Base-by-base conservation (phyloP, 768 basidiomycete species). In the Asterophora lycoperdoides region DNA sequence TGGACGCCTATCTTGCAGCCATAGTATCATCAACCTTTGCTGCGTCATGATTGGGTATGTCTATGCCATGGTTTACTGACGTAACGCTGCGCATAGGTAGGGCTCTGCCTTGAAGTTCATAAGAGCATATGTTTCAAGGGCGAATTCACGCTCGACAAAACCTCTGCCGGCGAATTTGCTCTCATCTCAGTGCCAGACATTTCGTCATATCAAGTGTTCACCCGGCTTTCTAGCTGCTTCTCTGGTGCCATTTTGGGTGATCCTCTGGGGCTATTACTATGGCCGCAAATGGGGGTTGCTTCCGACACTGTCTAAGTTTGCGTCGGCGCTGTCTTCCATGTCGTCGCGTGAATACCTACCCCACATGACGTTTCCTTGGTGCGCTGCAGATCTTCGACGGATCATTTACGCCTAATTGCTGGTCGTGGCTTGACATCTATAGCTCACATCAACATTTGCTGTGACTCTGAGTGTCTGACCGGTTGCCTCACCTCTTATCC, bases 41-140 rank as follows among this genome's bases (percentile, higher is more conserved):
- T 6, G 70, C 71, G 62, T 68, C 23, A 71, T 69, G 68, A 71
- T 73, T 47, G 71, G 71, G 58, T 70, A 51, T 15, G 59, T 49
- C 7, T 20, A n/a, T n/a, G n/a, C n/a, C n/a, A n/a, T n/a, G n/a
- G n/a, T n/a, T n/a, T n/a, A n/a, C n/a, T n/a, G 14, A 39, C 34
- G 41, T 51, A 50, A 43, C 41, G 13, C 29, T 39, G 20, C 20
- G 18, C 6, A 23, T 18, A 66, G 65, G 33, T 70, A 74, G 56
- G 73, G 74, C 54, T 67, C 67, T 7, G 73, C 72, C 6, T 77
- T 76, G 60, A 71, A 76, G 47, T 74, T 76, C 8, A 73, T 71
- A 0, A n/a, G n/a, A n/a, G n/a, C n/a, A n/a, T n/a, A n/a, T n/a
- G n/a, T n/a, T 79, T 78, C 67, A 69, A 76, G 54, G 42, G 51